Evolutionary conservation across 805 yeast species (phyloP).

Genomic region (Candida ortonii): DNA sequence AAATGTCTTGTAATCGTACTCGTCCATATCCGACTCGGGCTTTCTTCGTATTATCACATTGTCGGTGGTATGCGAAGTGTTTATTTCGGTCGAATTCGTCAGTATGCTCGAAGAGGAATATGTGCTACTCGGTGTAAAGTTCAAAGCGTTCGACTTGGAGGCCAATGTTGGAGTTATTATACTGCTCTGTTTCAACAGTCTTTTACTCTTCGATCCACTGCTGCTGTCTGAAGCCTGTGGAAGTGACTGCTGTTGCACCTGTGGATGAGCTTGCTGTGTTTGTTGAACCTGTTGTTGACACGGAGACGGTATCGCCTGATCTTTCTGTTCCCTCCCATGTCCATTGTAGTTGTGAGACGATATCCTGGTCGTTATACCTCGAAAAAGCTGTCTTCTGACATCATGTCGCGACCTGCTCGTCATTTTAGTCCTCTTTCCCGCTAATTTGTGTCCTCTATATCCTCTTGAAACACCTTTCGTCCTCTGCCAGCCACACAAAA

Average conservation of each 20-base stretch:
- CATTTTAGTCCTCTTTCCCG: too few species aligned
- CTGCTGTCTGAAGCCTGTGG: too few species aligned
- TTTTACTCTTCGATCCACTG: slow-evolving; percentile 10
- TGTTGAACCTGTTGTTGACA: slow-evolving; percentile 5
- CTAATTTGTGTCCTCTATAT: too few species aligned
- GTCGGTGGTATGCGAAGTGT: slow-evolving; percentile 20
- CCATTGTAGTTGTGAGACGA: slow-evolving; percentile 23
- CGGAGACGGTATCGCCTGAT: slow-evolving; percentile 10
- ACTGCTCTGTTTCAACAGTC: slow-evolving; percentile 19
- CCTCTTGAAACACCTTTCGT: too few species aligned
- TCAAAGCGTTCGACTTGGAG: slow-evolving; percentile 17
- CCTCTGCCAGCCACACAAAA: too few species aligned
- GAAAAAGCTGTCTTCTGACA: slow-evolving; percentile 33
- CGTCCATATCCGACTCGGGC: slow-evolving; percentile 27
- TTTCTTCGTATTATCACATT: slow-evolving; percentile 25
- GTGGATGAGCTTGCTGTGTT: slow-evolving; percentile 4
- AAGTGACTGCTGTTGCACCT: slow-evolving; percentile 5
- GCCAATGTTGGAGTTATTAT: slow-evolving; percentile 25
- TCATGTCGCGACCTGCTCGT: slow-evolving; percentile 28
- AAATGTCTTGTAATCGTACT: slow-evolving; percentile 36
- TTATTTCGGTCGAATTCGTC: slow-evolving; percentile 19
- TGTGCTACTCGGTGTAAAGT: slow-evolving; percentile 24
- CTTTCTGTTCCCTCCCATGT: slow-evolving; percentile 16
- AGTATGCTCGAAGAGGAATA: slow-evolving; percentile 22
- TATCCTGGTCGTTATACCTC: slow-evolving; percentile 32